Evolutionary conservation across 108 stramenopile species (phyloP), one percentile per base, ranked within the genome.

Genomic region (Tribonema minus): DNA sequence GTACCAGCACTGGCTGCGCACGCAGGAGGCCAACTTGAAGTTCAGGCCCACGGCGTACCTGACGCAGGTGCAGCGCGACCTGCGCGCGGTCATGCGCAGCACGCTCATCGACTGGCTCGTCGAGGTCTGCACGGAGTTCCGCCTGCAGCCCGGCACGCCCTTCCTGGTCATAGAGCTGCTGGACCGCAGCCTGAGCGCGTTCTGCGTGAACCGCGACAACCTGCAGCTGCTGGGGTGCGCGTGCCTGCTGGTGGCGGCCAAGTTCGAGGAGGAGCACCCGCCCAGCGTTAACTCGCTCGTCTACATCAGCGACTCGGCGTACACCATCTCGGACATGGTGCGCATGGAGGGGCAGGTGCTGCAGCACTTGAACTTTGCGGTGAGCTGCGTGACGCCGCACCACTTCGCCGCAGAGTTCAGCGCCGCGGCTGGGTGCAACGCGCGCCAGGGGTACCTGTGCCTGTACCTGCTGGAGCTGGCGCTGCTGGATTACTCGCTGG

Each of bases 211-310:
- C 33, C 87, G 97, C 59, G 80, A 85, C 32, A 90, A 90, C 73
- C 90, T 99, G 39, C 98, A 99, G 89, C 92, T 99, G 28, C 95
- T 99, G 59, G 98, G 96, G 35, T 92, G 96, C 64, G 92, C 96
- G 6, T 90, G 94, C 39, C 86, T 99, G 41, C 87, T 97, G 64
- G 86, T 99, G 70, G 96, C 97, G 39, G 91, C 91, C 68, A 99
- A 99, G 87, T 98, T 96, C 84, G 98, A 99, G 83, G 98, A 99
- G 86, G 95, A 97, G 63, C 96, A 96, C 86, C 93, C 98, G 20
- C 96, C 96, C 5, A 92, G 95, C 71, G 84, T 93, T n/a, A 82
- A 90, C 38, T 97, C 98, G 64, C 92, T 94, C 36, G 97, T 98
- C 33, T 97, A 94, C 89, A 95, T 98, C 76, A 93, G 92, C 31